Percentiles rank a stretch among this genome's conserved stretches.
These are phyloP conservation scores for Massospora cicadina DNA, from an alignment of 371 early-diverging fungal genomes.

Conservation along the genomic window DNA sequence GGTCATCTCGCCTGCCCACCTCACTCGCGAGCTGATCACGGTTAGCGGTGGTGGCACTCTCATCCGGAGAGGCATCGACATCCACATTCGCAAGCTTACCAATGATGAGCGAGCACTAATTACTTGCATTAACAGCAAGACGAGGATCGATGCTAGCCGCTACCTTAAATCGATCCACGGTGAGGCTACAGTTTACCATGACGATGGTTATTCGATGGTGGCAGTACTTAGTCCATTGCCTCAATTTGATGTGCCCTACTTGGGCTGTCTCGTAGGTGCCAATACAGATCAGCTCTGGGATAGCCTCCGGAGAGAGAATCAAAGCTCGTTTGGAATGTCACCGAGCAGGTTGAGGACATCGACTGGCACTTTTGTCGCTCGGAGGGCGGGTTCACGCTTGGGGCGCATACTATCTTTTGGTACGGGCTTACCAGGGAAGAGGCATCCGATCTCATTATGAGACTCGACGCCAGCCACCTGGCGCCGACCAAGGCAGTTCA, in stretches of 20 bases:
- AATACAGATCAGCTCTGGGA: conserved; percentile 30
- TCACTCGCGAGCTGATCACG: conserved; percentile 93
- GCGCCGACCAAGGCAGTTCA: not conserved
- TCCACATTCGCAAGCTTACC: conserved; percentile 56
- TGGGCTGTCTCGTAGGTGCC: conserved; percentile 70
- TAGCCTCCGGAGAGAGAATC: conserved; percentile 21
- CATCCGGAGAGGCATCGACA: conserved; percentile 64
- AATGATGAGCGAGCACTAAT: conserved; percentile 51
- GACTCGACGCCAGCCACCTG: not conserved
- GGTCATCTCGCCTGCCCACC: conserved; percentile 86
- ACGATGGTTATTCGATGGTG: conserved; percentile 71
- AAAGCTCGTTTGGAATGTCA: conserved; percentile 47
- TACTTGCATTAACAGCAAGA: conserved; percentile 60
- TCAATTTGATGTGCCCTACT: conserved; percentile 22
- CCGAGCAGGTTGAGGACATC: conserved; percentile 31
- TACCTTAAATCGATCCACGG: conserved; percentile 35
- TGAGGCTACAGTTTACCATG: conserved; percentile 48
- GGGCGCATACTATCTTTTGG: not conserved
- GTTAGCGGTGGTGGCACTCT: conserved; percentile 89
- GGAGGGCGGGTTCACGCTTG: conserved; percentile 30
- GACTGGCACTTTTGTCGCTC: conserved; percentile 87
- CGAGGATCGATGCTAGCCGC: conserved; percentile 56
- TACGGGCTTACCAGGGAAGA: not conserved
- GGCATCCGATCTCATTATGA: not conserved
- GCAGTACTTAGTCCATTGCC: conserved; percentile 35